Base-by-base conservation (phyloP, 352 stramenopile genomes). In the Globisporangium middletonii region DNA sequence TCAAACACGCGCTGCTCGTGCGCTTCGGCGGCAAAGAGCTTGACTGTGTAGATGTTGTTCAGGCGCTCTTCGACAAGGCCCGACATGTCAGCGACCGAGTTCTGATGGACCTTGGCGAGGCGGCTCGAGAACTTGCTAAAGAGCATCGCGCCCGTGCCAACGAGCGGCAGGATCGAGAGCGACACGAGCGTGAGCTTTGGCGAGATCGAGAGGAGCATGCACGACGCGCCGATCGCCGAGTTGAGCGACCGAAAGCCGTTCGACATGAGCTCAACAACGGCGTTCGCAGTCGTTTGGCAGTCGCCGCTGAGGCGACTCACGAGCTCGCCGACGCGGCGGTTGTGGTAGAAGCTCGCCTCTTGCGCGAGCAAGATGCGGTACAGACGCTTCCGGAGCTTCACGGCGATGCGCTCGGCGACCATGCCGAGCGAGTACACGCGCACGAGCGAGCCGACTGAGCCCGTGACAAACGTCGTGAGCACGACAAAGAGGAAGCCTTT, bases 11-110 rank as follows among this genome's bases (percentile, higher is more conserved):
- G 48, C 45, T 80, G 59, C 46, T 96, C 76, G 63, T 86, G 67
- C 49, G 83, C 60, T 73, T 96, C 82, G 41, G 76, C 85, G 13
- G 86, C 84, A 52, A 94, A 97, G 2, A 94, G 63, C 69, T 95
- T 95, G 38, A 97, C 89, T 38, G 89, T 96, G 46, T 83, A 78
- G 41, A 97, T 89, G 55, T 95, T 93, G 63, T 89, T 90, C 46
- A 97, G 54, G 6, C 83, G 75, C 58, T 97, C 90, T 48, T 97
- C 83, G 5, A 88, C 88, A 26, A 96, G 72, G 18, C 79, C 85
- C 8, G 75, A 85, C 79, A 93, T 92, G 50, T 67, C 59, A 1
- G 83, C 80, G 27, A 93, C 67, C 46, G 73, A 79, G 57, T 92
- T 89, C 55, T 96, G 76, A 56, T 95, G 85, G 50, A 79, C 69